Percentiles rank a stretch among this genome's conserved stretches.
Evolutionary conservation across 768 basidiomycete genomes (phyloP).

Genomic region (Clavulina sp.): DNA sequence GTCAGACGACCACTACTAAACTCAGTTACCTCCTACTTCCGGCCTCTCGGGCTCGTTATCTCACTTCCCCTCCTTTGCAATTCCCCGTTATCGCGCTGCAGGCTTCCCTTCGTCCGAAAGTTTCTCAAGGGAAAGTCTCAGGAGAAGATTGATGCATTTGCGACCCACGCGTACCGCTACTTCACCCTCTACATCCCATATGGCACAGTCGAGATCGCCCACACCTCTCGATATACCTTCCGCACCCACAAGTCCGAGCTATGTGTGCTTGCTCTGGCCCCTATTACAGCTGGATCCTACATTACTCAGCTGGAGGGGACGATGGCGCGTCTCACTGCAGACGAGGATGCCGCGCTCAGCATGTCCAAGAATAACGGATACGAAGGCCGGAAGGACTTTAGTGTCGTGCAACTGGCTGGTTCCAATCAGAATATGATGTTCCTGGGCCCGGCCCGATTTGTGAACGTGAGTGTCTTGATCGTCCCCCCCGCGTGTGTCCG

Average conservation of each 20-base stretch:
- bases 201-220: constrained; percentile 74
- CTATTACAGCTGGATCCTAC: constrained; percentile 47
- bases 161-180: constrained; percentile 80
- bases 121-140: constrained; percentile 59
- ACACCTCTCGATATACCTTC: constrained; percentile 75
- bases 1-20: constrained; percentile 12
- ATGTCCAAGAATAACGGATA: constrained; percentile 47
- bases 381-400: constrained; percentile 65
- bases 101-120: constrained; percentile 57
- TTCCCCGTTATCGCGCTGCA: constrained; percentile 23
- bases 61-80: neutral
- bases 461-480: constrained; percentile 45
- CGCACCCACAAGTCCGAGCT: constrained; percentile 78
- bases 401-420: constrained; percentile 79
- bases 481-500: neutral
- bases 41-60: constrained; percentile 13
- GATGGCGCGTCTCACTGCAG: constrained; percentile 73
- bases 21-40: constrained; percentile 13
- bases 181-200: constrained; percentile 72
- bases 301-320: constrained; percentile 81
- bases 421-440: constrained; percentile 88
- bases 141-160: constrained; percentile 80
- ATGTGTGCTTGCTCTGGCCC: constrained; percentile 69
- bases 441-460: constrained; percentile 80
- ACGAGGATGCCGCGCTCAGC: constrained; percentile 75